Evolutionary conservation across 2,329 filamentous ascomycete species (phyloP), one percentile per base, ranked within the genome.

Genomic region (Fusarium foetens): DNA sequence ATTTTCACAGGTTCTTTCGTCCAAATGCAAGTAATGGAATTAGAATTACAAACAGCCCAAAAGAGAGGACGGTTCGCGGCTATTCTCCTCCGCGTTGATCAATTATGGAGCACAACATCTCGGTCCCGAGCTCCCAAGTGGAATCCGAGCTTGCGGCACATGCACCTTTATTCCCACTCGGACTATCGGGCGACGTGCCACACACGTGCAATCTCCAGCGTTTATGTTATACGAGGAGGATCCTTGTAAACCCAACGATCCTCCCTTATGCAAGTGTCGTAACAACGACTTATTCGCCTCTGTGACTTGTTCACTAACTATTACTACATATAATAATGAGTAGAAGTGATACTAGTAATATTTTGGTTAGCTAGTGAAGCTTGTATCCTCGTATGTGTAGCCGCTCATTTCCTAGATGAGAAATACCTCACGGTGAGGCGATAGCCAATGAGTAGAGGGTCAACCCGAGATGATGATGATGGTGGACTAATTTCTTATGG

Each of bases 281-380:
- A 29, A 8, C 10, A 8, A 7, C 14, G 1, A 17, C 23, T 31
- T 2, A 21, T n/a, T 33, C 11, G n/a, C n/a, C 23, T 17, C 21
- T 8, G 13, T 35, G 19, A 27, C 25, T 3, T 46, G 0, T 13
- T 1, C 9, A 21, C 29, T 27, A 33, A 17, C 29, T 10, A 27
- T 27, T 48, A 8, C 0, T 7, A 10, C 23, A 35, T 3, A 3
- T 0, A 23, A 17, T 8, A 5, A 2, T 12, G 1, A n/a, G 9
- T 3, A 21, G 0, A 17, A 6, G 7, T 38, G 9, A 6, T 16
- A 1, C 19, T 9, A 17, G 7, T 38, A 11, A n/a, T 1, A 4
- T 0, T 9, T 25, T 52, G 9, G 9, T 17, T 1, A 3, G 19
- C 4, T 52, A 38, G 13, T 7, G 23, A 3, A 5, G 0, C 7